Conservation (phyloP, 257 asterid species). For the Scutellaria baicalensis region DNA sequence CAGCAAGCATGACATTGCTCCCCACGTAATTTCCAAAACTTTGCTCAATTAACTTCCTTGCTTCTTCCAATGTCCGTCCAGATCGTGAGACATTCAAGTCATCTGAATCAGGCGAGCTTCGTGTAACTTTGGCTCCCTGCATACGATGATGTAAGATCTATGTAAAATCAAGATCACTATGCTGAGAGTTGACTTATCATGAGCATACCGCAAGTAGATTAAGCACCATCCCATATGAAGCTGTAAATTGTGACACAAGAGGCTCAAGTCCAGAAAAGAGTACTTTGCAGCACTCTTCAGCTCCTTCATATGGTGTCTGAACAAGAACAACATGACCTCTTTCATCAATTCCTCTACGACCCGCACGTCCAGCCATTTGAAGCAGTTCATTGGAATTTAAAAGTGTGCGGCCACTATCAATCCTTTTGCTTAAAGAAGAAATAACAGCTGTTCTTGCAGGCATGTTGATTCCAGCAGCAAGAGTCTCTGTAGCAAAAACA, state of each 20-base stretch:
- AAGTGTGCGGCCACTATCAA: conserved; percentile 74
- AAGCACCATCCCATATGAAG: conserved; percentile 98
- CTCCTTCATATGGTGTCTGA: conserved; percentile 91
- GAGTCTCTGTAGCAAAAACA: conserved; percentile 98
- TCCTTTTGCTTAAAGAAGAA: conserved; percentile 90
- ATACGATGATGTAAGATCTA: conserved; percentile 17
- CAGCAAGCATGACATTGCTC: conserved; percentile 95
- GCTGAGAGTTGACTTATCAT: conserved; percentile 10
- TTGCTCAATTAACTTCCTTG: conserved; percentile 89
- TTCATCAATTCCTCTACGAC: conserved; percentile 96
- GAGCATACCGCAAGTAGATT: conserved; percentile 85
- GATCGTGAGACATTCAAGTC: conserved; percentile 44
- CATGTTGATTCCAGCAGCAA: conserved; percentile 99
- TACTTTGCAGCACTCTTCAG: conserved; percentile 90
- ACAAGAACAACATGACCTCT: conserved; percentile 87
- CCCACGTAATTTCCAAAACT: conserved; percentile 99
- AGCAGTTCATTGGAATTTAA: conserved; percentile 82
- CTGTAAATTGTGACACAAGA: conserved; percentile 94
- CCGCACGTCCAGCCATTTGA: conserved; percentile 99
- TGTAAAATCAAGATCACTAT: conserved; percentile 10
- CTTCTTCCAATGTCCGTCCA: conserved; percentile 93
- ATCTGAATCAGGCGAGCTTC: conserved; percentile 47
- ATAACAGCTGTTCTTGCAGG: conserved; percentile 98
- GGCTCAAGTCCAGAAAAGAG: conserved; percentile 93
- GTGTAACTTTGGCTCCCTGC: conserved; percentile 87